Conservation (phyloP, 2,329 filamentous ascomycete genomes). For the Ramichloridium luteum region DNA sequence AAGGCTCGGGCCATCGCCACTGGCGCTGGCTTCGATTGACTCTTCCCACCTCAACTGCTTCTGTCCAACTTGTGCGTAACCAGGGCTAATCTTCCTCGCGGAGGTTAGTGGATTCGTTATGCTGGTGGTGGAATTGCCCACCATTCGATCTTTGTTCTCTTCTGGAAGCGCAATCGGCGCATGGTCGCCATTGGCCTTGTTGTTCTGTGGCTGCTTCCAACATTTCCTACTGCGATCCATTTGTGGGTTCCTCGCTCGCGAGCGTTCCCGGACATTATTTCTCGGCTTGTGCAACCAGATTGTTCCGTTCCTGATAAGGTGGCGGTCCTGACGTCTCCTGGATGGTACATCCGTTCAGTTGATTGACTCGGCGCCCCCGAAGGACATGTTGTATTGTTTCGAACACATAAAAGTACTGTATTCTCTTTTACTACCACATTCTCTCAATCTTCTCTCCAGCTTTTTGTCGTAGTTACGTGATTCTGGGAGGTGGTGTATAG, state of each 20-base stretch:
- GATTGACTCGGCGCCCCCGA: conserved; percentile 1
- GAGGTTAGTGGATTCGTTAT: no score
- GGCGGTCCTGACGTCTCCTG: neutral
- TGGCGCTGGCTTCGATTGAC: conserved; percentile 6
- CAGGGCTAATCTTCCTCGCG: conserved; percentile 1
- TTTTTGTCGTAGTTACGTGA: neutral
- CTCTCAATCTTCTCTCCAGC: neutral
- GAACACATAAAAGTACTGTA: conserved; percentile 1
- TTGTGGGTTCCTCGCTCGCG: no score
- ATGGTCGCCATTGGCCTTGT: conserved; percentile 9
- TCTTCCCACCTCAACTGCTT: conserved; percentile 1
- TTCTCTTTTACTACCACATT: neutral
- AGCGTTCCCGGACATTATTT: no score
- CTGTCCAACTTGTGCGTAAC: neutral
- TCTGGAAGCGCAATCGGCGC: conserved; percentile 11
- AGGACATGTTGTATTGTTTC: neutral
- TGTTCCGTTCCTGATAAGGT: neutral
- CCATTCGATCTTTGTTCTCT: conserved; percentile 6
- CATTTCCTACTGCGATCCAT: conserved; percentile 11
- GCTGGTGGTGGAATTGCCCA: conserved; percentile 13
- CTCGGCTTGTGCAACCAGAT: neutral
- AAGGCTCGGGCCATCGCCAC: conserved; percentile 14
- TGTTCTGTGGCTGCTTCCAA: conserved; percentile 5
- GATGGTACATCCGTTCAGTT: neutral
- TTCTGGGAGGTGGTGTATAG: no score